Conservation (phyloP, 805 yeast genomes). For the Lachancea meyersii region DNA sequence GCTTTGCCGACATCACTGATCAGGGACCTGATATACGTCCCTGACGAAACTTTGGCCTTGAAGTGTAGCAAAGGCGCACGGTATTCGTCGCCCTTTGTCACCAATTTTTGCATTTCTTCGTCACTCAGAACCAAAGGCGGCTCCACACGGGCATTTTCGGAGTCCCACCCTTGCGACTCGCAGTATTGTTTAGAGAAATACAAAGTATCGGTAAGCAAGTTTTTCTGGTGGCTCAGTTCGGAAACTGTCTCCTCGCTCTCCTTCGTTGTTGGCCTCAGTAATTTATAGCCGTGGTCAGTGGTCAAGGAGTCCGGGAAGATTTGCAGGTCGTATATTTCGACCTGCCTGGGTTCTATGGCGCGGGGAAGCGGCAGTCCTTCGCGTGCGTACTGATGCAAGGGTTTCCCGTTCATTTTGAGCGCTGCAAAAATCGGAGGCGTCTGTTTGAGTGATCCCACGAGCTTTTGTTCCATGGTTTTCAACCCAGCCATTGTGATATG, state of each 20-base stretch:
- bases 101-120: slow-evolving; percentile 26
- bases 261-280: slow-evolving; percentile 34
- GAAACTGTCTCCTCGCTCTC: slow-evolving; percentile 23
- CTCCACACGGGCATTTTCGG: slow-evolving; percentile 35
- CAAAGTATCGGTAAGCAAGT: slow-evolving; percentile 57
- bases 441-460: slow-evolving; percentile 76
- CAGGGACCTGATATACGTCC: slow-evolving; percentile 87
- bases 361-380: slow-evolving; percentile 78
- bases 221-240: slow-evolving; percentile 35
- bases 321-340: slow-evolving; percentile 49
- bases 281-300: slow-evolving; percentile 49
- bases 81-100: slow-evolving; percentile 34
- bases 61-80: slow-evolving; percentile 69
- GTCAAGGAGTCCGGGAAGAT: slow-evolving; percentile 46
- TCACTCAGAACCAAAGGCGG: slow-evolving; percentile 37
- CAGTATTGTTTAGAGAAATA: slow-evolving; percentile 53
- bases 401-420: slow-evolving; percentile 87
- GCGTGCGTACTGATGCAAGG: slow-evolving; percentile 90
- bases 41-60: slow-evolving; percentile 78
- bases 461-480: slow-evolving; percentile 47
- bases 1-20: slow-evolving; percentile 85
- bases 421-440: slow-evolving; percentile 96
- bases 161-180: slow-evolving; percentile 38
- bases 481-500: slow-evolving; percentile 54
- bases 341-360: slow-evolving; percentile 71